Percentiles rank a stretch among this genome's conserved stretches.
Conservation (phyloP, 2,329 filamentous ascomycete genomes). For the Cercospora citrullina region DNA sequence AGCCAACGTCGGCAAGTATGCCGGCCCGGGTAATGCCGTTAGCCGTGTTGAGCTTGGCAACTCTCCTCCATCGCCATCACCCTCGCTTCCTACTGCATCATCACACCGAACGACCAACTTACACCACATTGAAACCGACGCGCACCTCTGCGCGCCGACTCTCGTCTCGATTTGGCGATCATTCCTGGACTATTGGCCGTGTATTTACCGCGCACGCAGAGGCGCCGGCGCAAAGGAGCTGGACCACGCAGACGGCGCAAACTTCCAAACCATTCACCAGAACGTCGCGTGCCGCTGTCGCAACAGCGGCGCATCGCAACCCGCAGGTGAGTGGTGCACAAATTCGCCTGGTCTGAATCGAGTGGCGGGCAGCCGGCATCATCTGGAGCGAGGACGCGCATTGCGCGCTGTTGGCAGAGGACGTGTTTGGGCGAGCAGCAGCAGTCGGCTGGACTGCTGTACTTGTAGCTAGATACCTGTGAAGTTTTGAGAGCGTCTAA, state of each 20-base stretch:
- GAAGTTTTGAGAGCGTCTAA: slow-evolving; percentile 28
- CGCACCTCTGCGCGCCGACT: background rate
- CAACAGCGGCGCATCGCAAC: background rate
- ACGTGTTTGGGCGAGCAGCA: slow-evolving; percentile 5
- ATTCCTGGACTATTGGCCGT: background rate
- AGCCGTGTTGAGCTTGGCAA: background rate
- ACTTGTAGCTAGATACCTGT: slow-evolving; percentile 27
- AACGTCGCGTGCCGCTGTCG: background rate
- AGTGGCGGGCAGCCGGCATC: background rate
- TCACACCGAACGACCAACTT: background rate
- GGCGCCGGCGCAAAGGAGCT: background rate
- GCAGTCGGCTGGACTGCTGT: background rate
- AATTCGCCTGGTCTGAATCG: background rate
- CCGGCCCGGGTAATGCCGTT: background rate
- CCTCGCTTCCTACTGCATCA: background rate
- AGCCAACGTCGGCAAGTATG: background rate
- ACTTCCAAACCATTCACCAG: background rate
- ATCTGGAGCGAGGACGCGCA: background rate
- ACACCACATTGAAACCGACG: background rate
- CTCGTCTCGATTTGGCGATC: background rate
- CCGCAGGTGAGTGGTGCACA: background rate
- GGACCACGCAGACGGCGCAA: background rate
- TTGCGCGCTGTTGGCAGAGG: background rate
- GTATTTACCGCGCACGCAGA: background rate
- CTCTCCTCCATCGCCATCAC: background rate